A percentile compares a stretch with the other conserved stretches of the same genome.
These are phyloP conservation scores for Croton laevigatus DNA, from an alignment of 441 rosid species.

Conservation along the genomic window DNA sequence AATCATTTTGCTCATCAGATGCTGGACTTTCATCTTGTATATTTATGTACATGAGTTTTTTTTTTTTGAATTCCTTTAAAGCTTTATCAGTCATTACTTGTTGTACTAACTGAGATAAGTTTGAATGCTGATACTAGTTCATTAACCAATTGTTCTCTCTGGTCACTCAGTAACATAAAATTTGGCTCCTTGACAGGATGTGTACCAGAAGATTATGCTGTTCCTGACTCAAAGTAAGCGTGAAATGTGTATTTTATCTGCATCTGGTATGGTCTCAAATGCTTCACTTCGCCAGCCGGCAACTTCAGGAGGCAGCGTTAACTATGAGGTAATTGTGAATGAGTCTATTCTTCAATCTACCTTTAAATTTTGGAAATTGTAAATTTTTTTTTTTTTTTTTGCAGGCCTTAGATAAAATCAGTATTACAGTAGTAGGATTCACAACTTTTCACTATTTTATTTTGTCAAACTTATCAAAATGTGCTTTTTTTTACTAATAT, in stretches of 20 bases:
- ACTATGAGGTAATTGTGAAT: constrained; percentile 62
- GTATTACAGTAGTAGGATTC: background rate
- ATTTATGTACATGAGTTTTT: background rate
- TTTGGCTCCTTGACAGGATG: constrained; percentile 56
- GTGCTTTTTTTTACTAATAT: constrained; percentile 4
- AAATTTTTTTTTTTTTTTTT: constrained; percentile 1
- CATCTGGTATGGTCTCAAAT: constrained; percentile 76
- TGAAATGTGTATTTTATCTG: constrained; percentile 85
- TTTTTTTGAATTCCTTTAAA: background rate
- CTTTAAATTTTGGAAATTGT: background rate
- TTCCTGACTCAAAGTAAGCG: constrained; percentile 77
- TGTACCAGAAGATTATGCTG: constrained; percentile 61
- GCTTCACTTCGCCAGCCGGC: constrained; percentile 89
- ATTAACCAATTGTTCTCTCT: background rate
- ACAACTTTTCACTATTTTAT: too few relatives aligned
- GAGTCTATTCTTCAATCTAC: background rate
- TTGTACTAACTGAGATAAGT: background rate
- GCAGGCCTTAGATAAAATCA: background rate
- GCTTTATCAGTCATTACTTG: background rate
- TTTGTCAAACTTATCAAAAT: background rate
- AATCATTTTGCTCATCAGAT: background rate
- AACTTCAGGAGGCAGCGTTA: constrained; percentile 67
- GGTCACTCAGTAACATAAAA: constrained; percentile 18
- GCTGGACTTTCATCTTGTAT: background rate
- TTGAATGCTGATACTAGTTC: background rate